Conservation (phyloP, 78 protist species). For the Dictyostelium citrinum region DNA sequence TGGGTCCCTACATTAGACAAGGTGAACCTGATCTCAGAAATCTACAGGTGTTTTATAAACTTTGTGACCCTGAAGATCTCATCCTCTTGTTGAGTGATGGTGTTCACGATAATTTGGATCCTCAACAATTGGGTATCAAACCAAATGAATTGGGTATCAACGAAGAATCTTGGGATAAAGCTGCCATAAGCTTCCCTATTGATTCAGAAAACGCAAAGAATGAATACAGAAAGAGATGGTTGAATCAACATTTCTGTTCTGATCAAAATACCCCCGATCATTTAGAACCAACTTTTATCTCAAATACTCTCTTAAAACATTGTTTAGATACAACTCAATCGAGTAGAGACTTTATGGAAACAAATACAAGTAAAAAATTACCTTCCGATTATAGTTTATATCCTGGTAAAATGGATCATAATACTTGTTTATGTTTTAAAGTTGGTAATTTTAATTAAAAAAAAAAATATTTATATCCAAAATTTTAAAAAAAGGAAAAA, state of each 20-base stretch:
- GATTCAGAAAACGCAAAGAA: conserved; percentile 55
- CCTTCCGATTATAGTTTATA: conserved; percentile 63
- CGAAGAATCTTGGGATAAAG: conserved; percentile 55
- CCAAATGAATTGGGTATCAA: conserved; percentile 42
- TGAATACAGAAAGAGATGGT: conserved; percentile 29
- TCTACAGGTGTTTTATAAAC: conserved; percentile 43
- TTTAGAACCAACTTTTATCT: conserved; percentile 5
- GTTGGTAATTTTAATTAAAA: conserved; percentile 12
- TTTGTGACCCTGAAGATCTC: conserved; percentile 63
- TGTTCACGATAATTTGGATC: conserved; percentile 73
- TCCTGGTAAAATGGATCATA: conserved; percentile 84
- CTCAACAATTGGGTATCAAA: conserved; percentile 52
- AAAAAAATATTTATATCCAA: not conserved
- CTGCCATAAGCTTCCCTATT: conserved; percentile 5
- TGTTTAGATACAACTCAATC: conserved; percentile 61
- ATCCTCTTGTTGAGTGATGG: conserved; percentile 68
- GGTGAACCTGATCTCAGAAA: conserved; percentile 76
- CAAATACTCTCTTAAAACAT: conserved; percentile 40
- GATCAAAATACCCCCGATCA: not conserved
- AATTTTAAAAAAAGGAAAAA: not conserved
- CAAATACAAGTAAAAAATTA: conserved; percentile 43
- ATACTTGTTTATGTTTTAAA: conserved; percentile 56
- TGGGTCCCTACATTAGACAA: conserved; percentile 54
- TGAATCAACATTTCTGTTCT: conserved; percentile 8
- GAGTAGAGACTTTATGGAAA: conserved; percentile 70